Evolutionary conservation across 2,329 filamentous ascomycete genomes (phyloP), one percentile per base, ranked within the genome.

Genomic region (Nemania sp.): DNA sequence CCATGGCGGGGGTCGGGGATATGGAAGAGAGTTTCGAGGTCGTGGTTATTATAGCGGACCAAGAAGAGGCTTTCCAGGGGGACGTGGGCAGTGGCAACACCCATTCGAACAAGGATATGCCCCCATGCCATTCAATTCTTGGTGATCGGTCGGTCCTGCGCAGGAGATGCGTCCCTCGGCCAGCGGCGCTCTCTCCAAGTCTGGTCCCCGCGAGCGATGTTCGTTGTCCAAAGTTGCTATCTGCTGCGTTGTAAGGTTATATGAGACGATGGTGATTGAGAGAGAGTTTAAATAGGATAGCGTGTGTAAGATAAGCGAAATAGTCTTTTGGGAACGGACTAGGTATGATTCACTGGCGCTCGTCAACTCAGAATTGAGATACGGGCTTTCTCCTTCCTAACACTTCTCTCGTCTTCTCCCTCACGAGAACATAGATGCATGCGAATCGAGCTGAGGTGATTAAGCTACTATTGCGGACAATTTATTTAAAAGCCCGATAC

Each of bases 1-100:
- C 45, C 70, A 68, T 20, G 69, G 71, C n/a, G 68, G 68, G 1
- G 60, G 71, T 49, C 54, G 63, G 13, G 71, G 72, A 29, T 64
- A 66, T 32, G 61, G 65, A 7, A 64, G 65, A 40, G 62, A 60
- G 13, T 65, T 59, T 21, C 60, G 69, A 25, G 67, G 67, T 9
- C 66, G 70, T 52, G 66, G 70, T 3, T 66, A 64, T 3, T 66
- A 64, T 51, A 61, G 65, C 2, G 66, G 64, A n/a, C 43, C 59
- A 1, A 60, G 70, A 59, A 66, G 69, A 58, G 68, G 67, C 1
- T 67, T 59, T 35, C 67, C 70, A 25, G 67, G 68, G 40, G 64
- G 65, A 13, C 69, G 70, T 17, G 69, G 69, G 15, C 58, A 58
- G 15, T 59, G 62, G 52, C 64, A 62, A 46, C 65, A 64, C 42